Evolutionary conservation across 495 filamentous ascomycete genomes (phyloP).

Genomic region (Staphylotrichum tortipilum): DNA sequence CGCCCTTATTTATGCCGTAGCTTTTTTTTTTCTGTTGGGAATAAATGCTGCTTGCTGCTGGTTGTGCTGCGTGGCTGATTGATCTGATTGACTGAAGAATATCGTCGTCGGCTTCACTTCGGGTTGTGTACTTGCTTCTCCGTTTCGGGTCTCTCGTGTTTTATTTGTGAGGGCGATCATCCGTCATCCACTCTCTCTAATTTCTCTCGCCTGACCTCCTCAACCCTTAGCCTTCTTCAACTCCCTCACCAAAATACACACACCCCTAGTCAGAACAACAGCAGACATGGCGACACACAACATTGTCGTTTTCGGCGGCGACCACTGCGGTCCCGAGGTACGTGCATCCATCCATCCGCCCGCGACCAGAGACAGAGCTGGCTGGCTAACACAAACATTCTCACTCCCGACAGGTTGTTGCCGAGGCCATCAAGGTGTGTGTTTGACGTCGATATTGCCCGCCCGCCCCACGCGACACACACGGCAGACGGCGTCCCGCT

Average conservation of each 20-base stretch:
- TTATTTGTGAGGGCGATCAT: no score
- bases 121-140: no score
- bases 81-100: no score
- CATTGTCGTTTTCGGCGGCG: constrained; percentile 70
- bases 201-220: no score
- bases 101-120: no score
- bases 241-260: no score
- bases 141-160: no score
- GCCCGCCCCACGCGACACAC: not conserved
- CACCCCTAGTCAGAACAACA: no score
- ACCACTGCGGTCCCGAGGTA: constrained; percentile 95
- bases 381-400: not conserved
- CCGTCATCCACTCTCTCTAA: no score
- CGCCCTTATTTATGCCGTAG: not conserved
- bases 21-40: not conserved
- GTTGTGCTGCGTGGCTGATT: no score
- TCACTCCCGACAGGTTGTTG: constrained; percentile 38
- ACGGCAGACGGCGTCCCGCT: not conserved
- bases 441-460: not conserved
- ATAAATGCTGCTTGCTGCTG: no score
- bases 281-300: constrained; percentile 43
- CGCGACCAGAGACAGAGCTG: not conserved
- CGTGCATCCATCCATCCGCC: constrained; percentile 4
- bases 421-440: constrained; percentile 77
- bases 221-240: no score